Evolutionary conservation across 2,329 filamentous ascomycete genomes (phyloP), one percentile per base, ranked within the genome.

Genomic region (Lachnellula hyalina): DNA sequence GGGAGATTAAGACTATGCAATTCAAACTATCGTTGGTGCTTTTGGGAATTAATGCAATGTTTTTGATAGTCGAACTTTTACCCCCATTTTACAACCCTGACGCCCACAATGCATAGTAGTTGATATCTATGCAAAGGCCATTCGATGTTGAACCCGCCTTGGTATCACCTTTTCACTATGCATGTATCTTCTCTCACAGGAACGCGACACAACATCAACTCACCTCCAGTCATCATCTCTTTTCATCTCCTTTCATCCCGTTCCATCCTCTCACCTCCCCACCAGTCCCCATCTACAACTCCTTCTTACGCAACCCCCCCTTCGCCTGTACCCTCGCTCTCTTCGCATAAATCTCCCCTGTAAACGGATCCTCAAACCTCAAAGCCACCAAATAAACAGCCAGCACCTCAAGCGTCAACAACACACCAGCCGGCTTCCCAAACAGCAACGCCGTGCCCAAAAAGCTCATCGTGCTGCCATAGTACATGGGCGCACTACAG

Each of bases 401-500:
- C 63, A 87, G 81, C 14, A 96, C 92, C 75, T 89, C 79, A 15
- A 72, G 77, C 0, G 90, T 91, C 65, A 96, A 71, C 49, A 93
- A 67, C 38, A 97, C 63, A 1, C 94, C 94, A 0, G 93, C 94
- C 0, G 91, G 91, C 75, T 91, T 94, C 53, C 89, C 91, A 67
- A 85, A 90, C 70, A 90, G 83, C 55, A 99, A 74, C 5, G 93
- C 90, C 2, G 87, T 89, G 23, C 90, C 94, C 54, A 97, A 74
- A 74, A 99, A 99, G 74, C 87, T 93, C 80, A 96, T 80, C 23
- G 93, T 94, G 59, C 86, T 90, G 55, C 94, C 94, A 76, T 91
- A 89, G 78, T 99, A 99, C 94, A 99, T 99, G 59, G 94, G 94
- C 51, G 90, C 87, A 62, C 84, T 83, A 52, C 87, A 92, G 58